These are phyloP conservation scores for Volvariella surrecta DNA, from an alignment of 1,284 basidiomycete species.

Conservation along the genomic window DNA sequence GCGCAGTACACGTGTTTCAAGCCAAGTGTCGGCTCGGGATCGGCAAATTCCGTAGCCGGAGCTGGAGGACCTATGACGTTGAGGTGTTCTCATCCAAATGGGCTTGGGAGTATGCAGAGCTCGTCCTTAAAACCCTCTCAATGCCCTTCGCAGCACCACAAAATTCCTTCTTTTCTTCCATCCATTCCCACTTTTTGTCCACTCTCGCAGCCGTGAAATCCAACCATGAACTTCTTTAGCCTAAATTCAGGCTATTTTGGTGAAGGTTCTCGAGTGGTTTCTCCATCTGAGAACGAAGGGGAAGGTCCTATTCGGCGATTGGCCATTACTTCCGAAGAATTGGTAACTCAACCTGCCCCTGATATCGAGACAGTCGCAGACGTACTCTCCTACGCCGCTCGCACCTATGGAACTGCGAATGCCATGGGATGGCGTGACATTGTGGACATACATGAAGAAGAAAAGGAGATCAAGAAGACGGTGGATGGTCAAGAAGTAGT, in stretches of 20 bases:
- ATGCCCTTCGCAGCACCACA: too few relatives aligned
- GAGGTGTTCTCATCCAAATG: too few relatives aligned
- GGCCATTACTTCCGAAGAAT: constrained; percentile 53
- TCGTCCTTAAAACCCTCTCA: too few relatives aligned
- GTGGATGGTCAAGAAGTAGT: constrained; percentile 71
- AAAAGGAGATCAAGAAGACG: constrained; percentile 78
- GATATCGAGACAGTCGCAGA: constrained; percentile 78
- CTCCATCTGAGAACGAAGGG: constrained; percentile 32
- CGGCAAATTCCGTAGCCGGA: too few relatives aligned
- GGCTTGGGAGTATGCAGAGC: too few relatives aligned
- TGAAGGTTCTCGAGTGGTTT: constrained; percentile 49
- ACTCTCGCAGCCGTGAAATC: too few relatives aligned
- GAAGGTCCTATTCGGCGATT: constrained; percentile 63
- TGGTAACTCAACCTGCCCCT: constrained; percentile 65
- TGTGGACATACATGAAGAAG: constrained; percentile 65
- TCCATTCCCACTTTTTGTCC: too few relatives aligned
- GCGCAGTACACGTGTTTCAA: too few relatives aligned
- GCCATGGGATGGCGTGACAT: constrained; percentile 77
- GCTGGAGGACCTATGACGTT: too few relatives aligned
- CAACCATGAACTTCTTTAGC: too few relatives aligned
- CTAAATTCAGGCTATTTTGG: constrained; percentile 30
- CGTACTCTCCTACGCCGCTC: constrained; percentile 61
- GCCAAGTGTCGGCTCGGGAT: too few relatives aligned
- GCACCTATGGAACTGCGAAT: constrained; percentile 56
- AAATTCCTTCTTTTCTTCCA: too few relatives aligned